These are phyloP conservation scores for Penicillium sp. DNA, from an alignment of 2,329 filamentous ascomycete genomes.

Conservation along the genomic window DNA sequence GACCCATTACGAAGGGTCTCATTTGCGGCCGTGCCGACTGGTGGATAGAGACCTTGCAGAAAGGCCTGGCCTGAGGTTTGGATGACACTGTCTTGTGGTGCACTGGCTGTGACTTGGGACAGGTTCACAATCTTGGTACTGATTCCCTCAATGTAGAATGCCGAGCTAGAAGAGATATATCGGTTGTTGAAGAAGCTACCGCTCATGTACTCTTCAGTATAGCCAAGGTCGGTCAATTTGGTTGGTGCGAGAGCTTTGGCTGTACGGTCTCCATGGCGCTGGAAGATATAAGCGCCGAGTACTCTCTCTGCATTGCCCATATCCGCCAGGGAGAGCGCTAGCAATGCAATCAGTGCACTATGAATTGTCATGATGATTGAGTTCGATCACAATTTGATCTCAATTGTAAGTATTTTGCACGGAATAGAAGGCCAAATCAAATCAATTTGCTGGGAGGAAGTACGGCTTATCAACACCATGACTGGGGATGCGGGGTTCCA, in stretches of 20 bases:
- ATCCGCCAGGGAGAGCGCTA: slow-evolving; percentile 1
- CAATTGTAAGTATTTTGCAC: not conserved
- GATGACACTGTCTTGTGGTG: slow-evolving; percentile 71
- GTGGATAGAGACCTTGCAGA: slow-evolving; percentile 84
- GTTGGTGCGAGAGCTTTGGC: slow-evolving; percentile 68
- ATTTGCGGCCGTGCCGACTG: slow-evolving; percentile 55
- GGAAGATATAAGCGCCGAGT: slow-evolving; percentile 78
- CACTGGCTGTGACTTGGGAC: slow-evolving; percentile 66
- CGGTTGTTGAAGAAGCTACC: slow-evolving; percentile 71
- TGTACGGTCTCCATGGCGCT: slow-evolving; percentile 81
- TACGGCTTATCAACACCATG: not conserved
- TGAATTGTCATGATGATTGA: not conserved
- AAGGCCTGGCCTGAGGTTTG: slow-evolving; percentile 75
- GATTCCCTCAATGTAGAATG: slow-evolving; percentile 61
- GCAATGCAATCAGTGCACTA: not conserved
- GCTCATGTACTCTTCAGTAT: slow-evolving; percentile 66
- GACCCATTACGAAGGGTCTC: slow-evolving; percentile 70
- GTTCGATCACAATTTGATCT: not conserved
- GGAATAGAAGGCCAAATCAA: not conserved
- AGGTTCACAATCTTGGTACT: slow-evolving; percentile 62
- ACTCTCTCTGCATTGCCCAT: slow-evolving; percentile 58
- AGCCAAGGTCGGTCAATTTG: slow-evolving; percentile 71
- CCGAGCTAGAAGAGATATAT: slow-evolving; percentile 63
- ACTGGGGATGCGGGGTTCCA: not conserved
- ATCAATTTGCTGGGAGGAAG: not conserved